phyloP scores from a whole-genome alignment of 768 basidiomycete species.

The Rhizopogon vinicolor region DNA sequence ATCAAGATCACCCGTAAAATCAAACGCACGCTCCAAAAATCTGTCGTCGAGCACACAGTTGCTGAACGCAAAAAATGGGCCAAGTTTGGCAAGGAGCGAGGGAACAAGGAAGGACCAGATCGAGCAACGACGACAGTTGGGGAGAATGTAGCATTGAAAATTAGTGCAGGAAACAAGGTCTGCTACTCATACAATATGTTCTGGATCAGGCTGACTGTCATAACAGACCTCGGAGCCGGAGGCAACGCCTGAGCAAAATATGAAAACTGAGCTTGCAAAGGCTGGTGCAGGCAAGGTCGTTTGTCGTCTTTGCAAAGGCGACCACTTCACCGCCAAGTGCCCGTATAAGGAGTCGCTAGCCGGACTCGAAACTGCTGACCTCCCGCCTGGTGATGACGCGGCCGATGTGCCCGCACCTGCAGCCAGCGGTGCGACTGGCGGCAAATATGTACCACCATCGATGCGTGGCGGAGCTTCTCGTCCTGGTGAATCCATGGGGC shows the following conservation, averaged over 20 bases:
- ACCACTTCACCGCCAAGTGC: constrained; percentile 97
- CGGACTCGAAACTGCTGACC: constrained; percentile 58
- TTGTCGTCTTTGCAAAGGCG: constrained; percentile 94
- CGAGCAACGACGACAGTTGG: constrained; percentile 92
- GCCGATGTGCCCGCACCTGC: constrained; percentile 23
- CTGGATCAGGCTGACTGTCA: not conserved
- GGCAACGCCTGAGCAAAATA: constrained; percentile 54
- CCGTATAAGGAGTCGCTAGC: constrained; percentile 95
- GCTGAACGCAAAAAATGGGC: constrained; percentile 92
- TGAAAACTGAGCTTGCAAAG: constrained; percentile 63
- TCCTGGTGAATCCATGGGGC: constrained; percentile 70
- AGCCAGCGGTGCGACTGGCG: constrained; percentile 38
- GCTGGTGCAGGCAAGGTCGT: constrained; percentile 83
- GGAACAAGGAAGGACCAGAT: constrained; percentile 85
- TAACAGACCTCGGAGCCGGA: constrained; percentile 61
- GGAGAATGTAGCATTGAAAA: constrained; percentile 61
- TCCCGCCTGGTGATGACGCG: constrained; percentile 33
- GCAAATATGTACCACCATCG: constrained; percentile 93
- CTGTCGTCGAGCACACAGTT: constrained; percentile 89
- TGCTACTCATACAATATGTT: constrained; percentile 3
- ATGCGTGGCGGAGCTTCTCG: constrained; percentile 72
- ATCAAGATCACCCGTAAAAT: constrained; percentile 79
- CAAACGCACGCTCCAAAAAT: constrained; percentile 83
- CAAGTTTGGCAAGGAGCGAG: constrained; percentile 91
- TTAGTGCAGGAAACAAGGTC: constrained; percentile 62